Conservation (phyloP, 2,329 filamentous ascomycete genomes). For the Ophiosphaerella narmari region DNA sequence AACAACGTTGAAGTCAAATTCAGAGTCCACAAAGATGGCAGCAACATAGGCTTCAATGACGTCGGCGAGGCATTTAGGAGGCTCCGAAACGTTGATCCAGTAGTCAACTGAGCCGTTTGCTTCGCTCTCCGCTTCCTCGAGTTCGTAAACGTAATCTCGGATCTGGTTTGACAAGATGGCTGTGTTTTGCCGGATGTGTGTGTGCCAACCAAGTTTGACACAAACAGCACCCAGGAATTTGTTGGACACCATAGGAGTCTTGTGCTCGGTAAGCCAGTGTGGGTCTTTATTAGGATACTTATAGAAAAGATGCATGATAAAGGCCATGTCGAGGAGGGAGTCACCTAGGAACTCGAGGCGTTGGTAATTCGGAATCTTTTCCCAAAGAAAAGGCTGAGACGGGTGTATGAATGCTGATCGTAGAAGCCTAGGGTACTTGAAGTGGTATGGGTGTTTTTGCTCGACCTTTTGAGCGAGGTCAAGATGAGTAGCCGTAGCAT, state of each 20-base stretch:
- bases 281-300: conserved; percentile 79
- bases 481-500: conserved; percentile 67
- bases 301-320: conserved; percentile 80
- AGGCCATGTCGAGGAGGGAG: conserved; percentile 82
- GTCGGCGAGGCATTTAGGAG: conserved; percentile 81
- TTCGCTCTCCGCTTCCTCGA: conserved; percentile 58
- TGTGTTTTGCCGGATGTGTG: conserved; percentile 64
- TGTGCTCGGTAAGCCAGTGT: conserved; percentile 97
- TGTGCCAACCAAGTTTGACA: conserved; percentile 77
- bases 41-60: conserved; percentile 88
- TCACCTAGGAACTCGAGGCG: conserved; percentile 92
- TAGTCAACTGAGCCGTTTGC: conserved; percentile 64
- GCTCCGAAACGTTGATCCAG: conserved; percentile 64
- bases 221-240: conserved; percentile 86
- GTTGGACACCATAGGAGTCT: conserved; percentile 99
- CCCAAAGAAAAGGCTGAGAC: conserved; percentile 75
- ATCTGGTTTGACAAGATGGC: conserved; percentile 58
- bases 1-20: conserved; percentile 75
- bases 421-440: conserved; percentile 75
- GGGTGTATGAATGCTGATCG: conserved; percentile 88
- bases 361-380: conserved; percentile 85
- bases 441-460: conserved; percentile 65
- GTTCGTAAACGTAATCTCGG: conserved; percentile 60
- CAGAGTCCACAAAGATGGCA: conserved; percentile 87
- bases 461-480: conserved; percentile 70